phyloP scores from a whole-genome alignment of 768 basidiomycete genomes.

The Psilocybe tampanensis region DNA sequence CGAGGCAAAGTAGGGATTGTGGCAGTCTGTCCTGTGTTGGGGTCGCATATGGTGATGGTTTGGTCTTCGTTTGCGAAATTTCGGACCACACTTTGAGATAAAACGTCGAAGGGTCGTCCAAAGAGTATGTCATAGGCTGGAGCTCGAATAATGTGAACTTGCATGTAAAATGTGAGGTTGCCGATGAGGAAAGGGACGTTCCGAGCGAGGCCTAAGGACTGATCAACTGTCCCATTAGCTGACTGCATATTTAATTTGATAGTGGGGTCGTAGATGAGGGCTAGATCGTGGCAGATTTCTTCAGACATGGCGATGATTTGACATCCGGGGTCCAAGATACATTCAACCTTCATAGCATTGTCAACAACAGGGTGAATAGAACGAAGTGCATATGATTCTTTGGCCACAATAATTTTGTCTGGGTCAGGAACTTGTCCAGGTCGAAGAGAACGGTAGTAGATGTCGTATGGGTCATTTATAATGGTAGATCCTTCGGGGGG shows the following conservation, averaged over 20 bases:
- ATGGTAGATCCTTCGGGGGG: slow-evolving; percentile 5
- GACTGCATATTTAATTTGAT: slow-evolving; percentile 24
- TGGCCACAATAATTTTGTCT: slow-evolving; percentile 14
- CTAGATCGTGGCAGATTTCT: slow-evolving; percentile 17
- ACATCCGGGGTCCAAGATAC: slow-evolving; percentile 26
- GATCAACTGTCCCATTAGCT: slow-evolving; percentile 23
- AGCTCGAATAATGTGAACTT: slow-evolving; percentile 27
- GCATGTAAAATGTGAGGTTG: slow-evolving; percentile 25
- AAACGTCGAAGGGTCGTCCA: slow-evolving; percentile 23
- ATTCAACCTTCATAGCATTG: slow-evolving; percentile 10
- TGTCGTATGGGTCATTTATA: slow-evolving; percentile 5
- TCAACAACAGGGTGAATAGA: slow-evolving; percentile 17
- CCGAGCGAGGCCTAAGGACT: slow-evolving; percentile 22
- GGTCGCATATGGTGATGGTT: slow-evolving; percentile 19
- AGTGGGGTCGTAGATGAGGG: slow-evolving; percentile 21
- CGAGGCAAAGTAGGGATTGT: slow-evolving; percentile 16
- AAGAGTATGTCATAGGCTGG: slow-evolving; percentile 23
- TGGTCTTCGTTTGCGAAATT: slow-evolving; percentile 17
- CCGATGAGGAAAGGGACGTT: too few relatives aligned
- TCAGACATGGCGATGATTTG: too few relatives aligned
- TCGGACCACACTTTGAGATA: slow-evolving; percentile 14
- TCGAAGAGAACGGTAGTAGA: slow-evolving; percentile 9
- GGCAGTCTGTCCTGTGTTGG: slow-evolving; percentile 9
- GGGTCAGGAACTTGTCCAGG: slow-evolving; percentile 12
- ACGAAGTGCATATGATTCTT: slow-evolving; percentile 20